Percentiles rank a stretch among this genome's conserved stretches.
These are phyloP conservation scores for Plantago ovata DNA, from an alignment of 257 asterid species.

Conservation along the genomic window DNA sequence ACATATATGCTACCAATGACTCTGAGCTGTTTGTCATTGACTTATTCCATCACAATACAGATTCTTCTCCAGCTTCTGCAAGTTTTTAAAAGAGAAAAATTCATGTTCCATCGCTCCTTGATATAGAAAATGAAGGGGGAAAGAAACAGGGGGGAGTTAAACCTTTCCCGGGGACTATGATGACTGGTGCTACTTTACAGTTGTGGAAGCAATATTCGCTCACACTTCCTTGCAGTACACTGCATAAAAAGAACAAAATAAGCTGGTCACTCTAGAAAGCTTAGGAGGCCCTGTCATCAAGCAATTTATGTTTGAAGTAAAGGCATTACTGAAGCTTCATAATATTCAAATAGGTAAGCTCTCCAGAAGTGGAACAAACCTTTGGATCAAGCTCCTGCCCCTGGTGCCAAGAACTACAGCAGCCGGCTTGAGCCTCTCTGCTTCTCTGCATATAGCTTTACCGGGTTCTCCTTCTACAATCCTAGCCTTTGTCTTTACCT, in stretches of 20 bases:
- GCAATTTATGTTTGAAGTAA: no score
- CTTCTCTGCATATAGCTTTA: conserved; percentile 84
- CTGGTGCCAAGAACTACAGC: conserved; percentile 93
- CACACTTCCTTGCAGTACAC: conserved; percentile 51
- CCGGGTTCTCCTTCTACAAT: conserved; percentile 98
- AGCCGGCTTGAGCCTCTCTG: conserved; percentile 83
- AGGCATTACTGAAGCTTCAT: no score
- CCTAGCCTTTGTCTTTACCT: conserved; percentile 75
- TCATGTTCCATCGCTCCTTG: background rate
- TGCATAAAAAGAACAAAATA: conserved; percentile 17
- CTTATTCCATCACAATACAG: conserved; percentile 28
- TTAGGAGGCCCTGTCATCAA: background rate
- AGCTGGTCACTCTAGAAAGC: background rate
- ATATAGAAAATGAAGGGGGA: no score
- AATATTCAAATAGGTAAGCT: no score
- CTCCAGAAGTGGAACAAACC: conserved; percentile 29
- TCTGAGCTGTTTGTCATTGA: conserved; percentile 13
- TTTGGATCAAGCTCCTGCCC: conserved; percentile 71
- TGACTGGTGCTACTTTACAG: conserved; percentile 51
- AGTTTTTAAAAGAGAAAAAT: conserved; percentile 1
- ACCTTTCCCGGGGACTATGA: conserved; percentile 60
- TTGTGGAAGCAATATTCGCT: conserved; percentile 56
- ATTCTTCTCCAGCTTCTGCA: conserved; percentile 47
- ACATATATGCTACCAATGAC: conserved; percentile 3
- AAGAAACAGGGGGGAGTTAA: conserved; percentile 8